Percentiles rank a stretch among this genome's conserved stretches.
Evolutionary conservation across 495 filamentous ascomycete genomes (phyloP).

Genomic region (Neurospora intermedia): DNA sequence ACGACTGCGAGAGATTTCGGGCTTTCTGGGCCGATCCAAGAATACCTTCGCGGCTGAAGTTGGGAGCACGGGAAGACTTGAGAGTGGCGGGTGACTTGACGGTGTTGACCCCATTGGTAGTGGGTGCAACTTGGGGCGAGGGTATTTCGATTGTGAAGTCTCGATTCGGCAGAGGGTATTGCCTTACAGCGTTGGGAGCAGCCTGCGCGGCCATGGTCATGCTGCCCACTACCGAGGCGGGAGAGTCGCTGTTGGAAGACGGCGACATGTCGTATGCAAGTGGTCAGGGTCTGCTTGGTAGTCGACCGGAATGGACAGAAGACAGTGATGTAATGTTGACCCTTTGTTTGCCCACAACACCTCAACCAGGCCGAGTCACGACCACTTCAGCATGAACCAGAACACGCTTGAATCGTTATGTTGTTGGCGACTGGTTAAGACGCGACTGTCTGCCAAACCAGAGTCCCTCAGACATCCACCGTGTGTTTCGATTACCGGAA

Average conservation of each 20-base stretch:
- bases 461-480: not conserved
- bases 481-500: not conserved
- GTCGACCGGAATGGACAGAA: not conserved
- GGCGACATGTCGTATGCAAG: conserved; percentile 30
- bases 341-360: not conserved
- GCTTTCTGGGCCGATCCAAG: conserved; percentile 48
- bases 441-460: not conserved
- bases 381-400: not conserved
- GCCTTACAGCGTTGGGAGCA: conserved; percentile 25
- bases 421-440: not conserved
- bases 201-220: conserved; percentile 19
- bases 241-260: conserved; percentile 41
- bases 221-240: conserved; percentile 30
- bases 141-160: conserved; percentile 40
- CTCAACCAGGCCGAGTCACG: not conserved
- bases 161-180: conserved; percentile 33
- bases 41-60: conserved; percentile 47
- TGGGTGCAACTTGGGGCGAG: conserved; percentile 30
- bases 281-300: not conserved
- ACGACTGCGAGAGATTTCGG: conserved; percentile 42
- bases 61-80: conserved; percentile 35
- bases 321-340: not conserved
- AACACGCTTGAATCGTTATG: not conserved
- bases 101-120: conserved; percentile 30
- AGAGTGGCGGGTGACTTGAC: conserved; percentile 41